phyloP scores from a whole-genome alignment of 345 rosid genomes.

The Corchorus capsularis region DNA sequence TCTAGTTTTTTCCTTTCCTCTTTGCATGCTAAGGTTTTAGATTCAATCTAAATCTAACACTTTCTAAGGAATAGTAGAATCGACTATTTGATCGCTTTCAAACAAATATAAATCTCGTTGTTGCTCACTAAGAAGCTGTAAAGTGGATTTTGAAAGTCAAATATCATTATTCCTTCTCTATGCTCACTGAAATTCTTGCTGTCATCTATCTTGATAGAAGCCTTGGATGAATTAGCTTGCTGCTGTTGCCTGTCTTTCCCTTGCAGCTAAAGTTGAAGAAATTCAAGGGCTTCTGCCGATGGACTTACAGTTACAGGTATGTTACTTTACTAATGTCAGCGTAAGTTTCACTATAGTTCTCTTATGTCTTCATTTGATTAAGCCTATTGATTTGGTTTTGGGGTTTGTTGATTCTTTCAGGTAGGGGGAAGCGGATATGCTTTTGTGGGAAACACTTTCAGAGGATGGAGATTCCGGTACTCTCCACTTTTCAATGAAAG shows the following conservation, averaged over 20 bases:
- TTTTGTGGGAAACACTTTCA: slow-evolving; percentile 63
- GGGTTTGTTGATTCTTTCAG: slow-evolving; percentile 38
- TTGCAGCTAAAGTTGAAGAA: slow-evolving; percentile 74
- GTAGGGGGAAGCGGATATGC: slow-evolving; percentile 55
- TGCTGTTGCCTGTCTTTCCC: slow-evolving; percentile 73
- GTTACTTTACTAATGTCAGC: slow-evolving; percentile 4
- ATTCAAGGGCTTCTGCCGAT: slow-evolving; percentile 56
- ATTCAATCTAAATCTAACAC: no score
- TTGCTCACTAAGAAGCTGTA: slow-evolving; percentile 51
- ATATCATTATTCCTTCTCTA: slow-evolving; percentile 51
- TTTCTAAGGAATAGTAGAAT: slow-evolving; percentile 47
- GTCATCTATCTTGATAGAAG: slow-evolving; percentile 67
- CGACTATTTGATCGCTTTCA: slow-evolving; percentile 31
- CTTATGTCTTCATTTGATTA: slow-evolving; percentile 3
- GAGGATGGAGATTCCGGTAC: slow-evolving; percentile 72
- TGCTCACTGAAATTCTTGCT: slow-evolving; percentile 61
- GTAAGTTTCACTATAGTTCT: not conserved
- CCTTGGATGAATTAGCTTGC: slow-evolving; percentile 70
- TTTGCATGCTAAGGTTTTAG: no score
- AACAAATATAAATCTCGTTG: slow-evolving; percentile 32
- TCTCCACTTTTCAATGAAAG: slow-evolving; percentile 73
- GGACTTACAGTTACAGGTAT: slow-evolving; percentile 74
- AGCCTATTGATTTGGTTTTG: slow-evolving; percentile 4
- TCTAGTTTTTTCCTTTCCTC: no score
- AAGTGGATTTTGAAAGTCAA: slow-evolving; percentile 56